phyloP scores from a whole-genome alignment of 1,284 basidiomycete genomes.

The Ganoderma lucidum region DNA sequence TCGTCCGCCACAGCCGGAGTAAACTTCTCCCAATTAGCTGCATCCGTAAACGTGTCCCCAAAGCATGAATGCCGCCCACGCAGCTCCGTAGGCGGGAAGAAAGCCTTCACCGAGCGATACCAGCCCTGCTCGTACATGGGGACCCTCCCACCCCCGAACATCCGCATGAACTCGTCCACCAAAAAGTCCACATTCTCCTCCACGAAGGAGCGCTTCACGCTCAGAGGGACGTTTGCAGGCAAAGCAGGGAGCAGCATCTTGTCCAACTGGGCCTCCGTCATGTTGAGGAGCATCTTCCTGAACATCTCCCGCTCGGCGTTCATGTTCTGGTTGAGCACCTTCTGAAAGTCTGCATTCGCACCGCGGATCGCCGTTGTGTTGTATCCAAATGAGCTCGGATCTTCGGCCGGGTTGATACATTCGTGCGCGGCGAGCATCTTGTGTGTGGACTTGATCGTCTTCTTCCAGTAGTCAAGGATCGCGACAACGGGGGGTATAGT shows the following conservation, averaged over 20 bases:
- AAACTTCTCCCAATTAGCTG: background rate
- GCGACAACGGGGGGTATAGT: background rate
- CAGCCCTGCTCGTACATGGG: constrained; percentile 15
- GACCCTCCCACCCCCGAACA: background rate
- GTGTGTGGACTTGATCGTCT: constrained; percentile 12
- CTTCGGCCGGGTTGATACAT: background rate
- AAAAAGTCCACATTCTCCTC: background rate
- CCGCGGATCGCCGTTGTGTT: background rate
- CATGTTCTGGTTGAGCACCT: constrained; percentile 1
- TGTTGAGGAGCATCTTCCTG: constrained; percentile 10
- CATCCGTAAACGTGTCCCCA: constrained; percentile 3
- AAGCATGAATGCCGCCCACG: constrained; percentile 14
- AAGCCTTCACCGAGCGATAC: constrained; percentile 19
- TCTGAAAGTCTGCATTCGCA: background rate
- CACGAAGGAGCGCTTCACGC: constrained; percentile 8
- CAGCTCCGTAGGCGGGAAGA: constrained; percentile 20
- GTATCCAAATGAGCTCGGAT: background rate
- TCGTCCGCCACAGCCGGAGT: background rate
- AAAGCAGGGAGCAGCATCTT: background rate
- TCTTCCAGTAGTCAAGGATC: constrained; percentile 23
- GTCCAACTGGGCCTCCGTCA: constrained; percentile 1
- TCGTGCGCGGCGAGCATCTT: constrained; percentile 13
- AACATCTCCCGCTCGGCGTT: constrained; percentile 15
- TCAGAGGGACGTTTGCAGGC: background rate
- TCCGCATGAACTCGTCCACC: constrained; percentile 4